A percentile compares a stretch with the other conserved stretches of the same genome.
phyloP scores from a whole-genome alignment of 2,329 filamentous ascomycete genomes.

The Chrysoporthe deuterocubensis region DNA sequence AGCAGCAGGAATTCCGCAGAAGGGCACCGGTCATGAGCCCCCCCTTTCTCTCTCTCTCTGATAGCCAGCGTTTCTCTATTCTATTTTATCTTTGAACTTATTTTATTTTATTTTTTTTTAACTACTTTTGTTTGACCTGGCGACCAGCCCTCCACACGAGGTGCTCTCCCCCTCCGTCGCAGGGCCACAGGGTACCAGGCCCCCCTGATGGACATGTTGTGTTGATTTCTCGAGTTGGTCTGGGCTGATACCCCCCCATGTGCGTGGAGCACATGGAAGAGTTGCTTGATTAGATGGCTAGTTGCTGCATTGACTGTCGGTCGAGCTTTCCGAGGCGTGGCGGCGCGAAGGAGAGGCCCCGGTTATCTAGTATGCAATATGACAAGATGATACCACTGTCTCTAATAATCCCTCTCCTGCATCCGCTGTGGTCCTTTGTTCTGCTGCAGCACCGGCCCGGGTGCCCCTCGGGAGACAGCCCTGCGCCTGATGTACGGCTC shows the following conservation, averaged over 20 bases:
- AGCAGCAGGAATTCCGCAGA: slow-evolving; percentile 21
- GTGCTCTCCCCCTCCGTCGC: not conserved
- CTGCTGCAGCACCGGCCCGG: too few species aligned
- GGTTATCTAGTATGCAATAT: too few species aligned
- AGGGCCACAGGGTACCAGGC: not conserved
- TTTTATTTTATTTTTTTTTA: not conserved
- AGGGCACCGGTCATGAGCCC: slow-evolving; percentile 3
- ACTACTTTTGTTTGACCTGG: not conserved
- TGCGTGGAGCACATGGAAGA: slow-evolving; percentile 25
- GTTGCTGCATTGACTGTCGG: not conserved
- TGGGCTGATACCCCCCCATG: slow-evolving; percentile 29
- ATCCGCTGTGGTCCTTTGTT: too few species aligned
- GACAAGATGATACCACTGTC: not conserved
- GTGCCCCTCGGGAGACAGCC: too few species aligned
- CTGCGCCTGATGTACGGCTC: too few species aligned
- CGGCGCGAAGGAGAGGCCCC: not conserved
- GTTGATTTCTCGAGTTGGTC: slow-evolving; percentile 3
- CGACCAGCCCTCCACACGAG: not conserved
- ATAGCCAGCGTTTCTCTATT: not conserved
- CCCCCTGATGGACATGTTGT: not conserved
- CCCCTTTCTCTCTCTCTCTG: not conserved
- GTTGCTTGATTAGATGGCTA: slow-evolving; percentile 9
- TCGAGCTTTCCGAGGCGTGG: not conserved
- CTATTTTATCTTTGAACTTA: not conserved
- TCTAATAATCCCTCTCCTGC: too few species aligned